phyloP scores from a whole-genome alignment of 345 rosid species.

The Cardamine occulta region DNA sequence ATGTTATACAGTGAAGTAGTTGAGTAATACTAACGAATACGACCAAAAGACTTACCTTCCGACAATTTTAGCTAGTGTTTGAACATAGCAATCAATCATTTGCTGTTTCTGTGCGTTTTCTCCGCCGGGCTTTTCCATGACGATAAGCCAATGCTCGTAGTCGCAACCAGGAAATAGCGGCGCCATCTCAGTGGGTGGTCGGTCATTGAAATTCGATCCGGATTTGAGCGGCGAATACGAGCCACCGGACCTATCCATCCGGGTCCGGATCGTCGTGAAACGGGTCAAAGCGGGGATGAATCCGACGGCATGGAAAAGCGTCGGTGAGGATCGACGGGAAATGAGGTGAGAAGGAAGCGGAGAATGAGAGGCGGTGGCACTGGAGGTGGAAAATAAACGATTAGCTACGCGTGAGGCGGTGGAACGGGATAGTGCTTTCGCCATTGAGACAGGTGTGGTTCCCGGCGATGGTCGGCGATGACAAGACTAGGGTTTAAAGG shows the following conservation, averaged over 20 bases:
- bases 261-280: slow-evolving; percentile 65
- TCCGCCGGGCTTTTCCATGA: slow-evolving; percentile 95
- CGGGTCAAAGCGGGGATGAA: slow-evolving; percentile 39
- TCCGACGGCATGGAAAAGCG: slow-evolving; percentile 32
- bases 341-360: slow-evolving; percentile 24
- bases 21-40: neutral
- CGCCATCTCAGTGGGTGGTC: slow-evolving; percentile 95
- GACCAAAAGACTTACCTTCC: slow-evolving; percentile 37
- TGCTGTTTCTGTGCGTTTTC: slow-evolving; percentile 84
- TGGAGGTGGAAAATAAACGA: slow-evolving; percentile 33
- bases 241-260: slow-evolving; percentile 68
- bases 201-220: slow-evolving; percentile 80
- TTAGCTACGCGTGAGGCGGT: slow-evolving; percentile 38
- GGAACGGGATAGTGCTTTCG: slow-evolving; percentile 38
- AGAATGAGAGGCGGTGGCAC: slow-evolving; percentile 13
- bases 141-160: slow-evolving; percentile 95
- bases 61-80: slow-evolving; percentile 76
- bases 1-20: neutral
- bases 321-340: slow-evolving; percentile 35
- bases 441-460: slow-evolving; percentile 30
- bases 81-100: slow-evolving; percentile 86
- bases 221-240: slow-evolving; percentile 88
- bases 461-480: slow-evolving; percentile 19
- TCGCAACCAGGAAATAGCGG: slow-evolving; percentile 95
- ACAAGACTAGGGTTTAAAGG: slow-evolving; percentile 31